Evolutionary conservation across 257 asterid species (phyloP).

Genomic region (Rauvolfia tetraphylla): DNA sequence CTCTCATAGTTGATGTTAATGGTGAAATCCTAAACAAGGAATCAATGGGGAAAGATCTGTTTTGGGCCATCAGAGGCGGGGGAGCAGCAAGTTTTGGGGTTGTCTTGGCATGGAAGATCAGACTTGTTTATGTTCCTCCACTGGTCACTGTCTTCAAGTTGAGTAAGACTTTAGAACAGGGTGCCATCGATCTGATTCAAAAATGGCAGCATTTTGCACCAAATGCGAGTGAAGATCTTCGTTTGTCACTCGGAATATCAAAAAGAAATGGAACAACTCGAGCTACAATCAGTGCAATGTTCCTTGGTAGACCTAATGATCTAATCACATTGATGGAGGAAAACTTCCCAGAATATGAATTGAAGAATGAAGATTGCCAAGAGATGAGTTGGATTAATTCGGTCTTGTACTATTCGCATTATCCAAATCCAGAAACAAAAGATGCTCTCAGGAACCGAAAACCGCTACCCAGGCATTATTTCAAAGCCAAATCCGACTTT

Average conservation of each 20-base stretch:
- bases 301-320: constrained; percentile 26
- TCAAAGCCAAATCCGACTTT: constrained; percentile 51
- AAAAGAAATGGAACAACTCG: not conserved
- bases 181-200: no score
- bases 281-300: constrained; percentile 31
- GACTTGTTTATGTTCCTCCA: no score
- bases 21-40: no score
- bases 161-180: not conserved
- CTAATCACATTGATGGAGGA: constrained; percentile 19
- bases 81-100: no score
- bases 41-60: no score
- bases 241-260: constrained; percentile 35
- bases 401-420: constrained; percentile 18
- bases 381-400: constrained; percentile 57
- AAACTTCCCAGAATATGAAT: constrained; percentile 36
- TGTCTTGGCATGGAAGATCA: no score
- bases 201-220: constrained; percentile 9
- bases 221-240: constrained; percentile 31
- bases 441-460: constrained; percentile 30
- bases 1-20: no score
- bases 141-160: not conserved
- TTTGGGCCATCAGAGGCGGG: no score
- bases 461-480: constrained; percentile 26
- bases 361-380: constrained; percentile 25
- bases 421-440: constrained; percentile 1